phyloP scores from a whole-genome alignment of 2,329 filamentous ascomycete genomes.

The Aspergillus thermomutatus region DNA sequence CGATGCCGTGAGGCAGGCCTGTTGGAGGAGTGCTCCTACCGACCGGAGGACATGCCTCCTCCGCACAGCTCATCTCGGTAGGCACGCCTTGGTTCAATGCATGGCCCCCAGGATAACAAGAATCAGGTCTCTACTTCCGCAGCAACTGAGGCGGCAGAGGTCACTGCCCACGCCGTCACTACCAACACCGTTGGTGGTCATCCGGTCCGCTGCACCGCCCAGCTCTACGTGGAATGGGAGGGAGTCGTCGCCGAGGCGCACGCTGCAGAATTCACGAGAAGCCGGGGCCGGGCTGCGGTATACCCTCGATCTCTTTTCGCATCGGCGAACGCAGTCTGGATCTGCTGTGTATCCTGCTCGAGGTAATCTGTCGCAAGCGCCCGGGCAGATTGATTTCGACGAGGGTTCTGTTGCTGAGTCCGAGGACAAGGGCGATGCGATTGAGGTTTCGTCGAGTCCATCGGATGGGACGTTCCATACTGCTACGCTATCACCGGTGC shows the following conservation, averaged over 20 bases:
- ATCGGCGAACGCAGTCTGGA: neutral
- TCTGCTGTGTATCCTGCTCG: neutral
- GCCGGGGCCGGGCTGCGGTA: neutral
- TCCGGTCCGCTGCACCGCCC: neutral
- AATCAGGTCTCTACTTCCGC: neutral
- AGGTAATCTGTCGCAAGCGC: neutral
- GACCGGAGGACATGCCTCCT: slow-evolving; percentile 10
- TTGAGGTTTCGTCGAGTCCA: neutral
- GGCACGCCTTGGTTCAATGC: neutral
- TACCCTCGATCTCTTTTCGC: neutral
- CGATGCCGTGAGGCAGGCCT: slow-evolving; percentile 1
- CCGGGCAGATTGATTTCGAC: neutral
- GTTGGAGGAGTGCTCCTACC: slow-evolving; percentile 8
- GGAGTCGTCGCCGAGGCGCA: neutral
- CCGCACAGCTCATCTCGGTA: neutral
- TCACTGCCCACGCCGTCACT: neutral
- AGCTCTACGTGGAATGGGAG: neutral
- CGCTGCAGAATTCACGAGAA: neutral
- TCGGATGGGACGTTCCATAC: slow-evolving; percentile 9
- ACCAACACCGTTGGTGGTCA: neutral
- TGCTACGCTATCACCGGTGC: neutral
- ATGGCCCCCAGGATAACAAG: neutral
- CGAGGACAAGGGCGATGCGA: neutral
- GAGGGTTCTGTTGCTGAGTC: neutral
- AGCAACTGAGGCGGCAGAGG: neutral